phyloP scores from a whole-genome alignment of 345 rosid genomes.

The Boechera retrofracta region DNA sequence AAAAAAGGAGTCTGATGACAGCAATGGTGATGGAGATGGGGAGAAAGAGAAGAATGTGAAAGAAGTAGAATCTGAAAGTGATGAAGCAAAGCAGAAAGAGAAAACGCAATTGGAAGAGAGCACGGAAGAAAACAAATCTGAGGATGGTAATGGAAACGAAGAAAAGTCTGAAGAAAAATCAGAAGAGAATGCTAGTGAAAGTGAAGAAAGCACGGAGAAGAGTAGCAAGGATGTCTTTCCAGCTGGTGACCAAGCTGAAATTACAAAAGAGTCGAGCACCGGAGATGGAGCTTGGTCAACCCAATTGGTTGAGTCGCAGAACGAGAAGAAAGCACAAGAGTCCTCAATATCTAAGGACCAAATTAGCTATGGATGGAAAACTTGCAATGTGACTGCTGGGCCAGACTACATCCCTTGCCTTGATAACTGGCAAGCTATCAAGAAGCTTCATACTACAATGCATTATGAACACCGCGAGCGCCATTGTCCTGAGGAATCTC shows the following conservation, averaged over 20 bases:
- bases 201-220: conserved; percentile 47
- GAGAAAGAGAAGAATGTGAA: conserved; percentile 42
- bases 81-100: conserved; percentile 45
- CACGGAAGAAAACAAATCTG: conserved; percentile 47
- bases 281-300: conserved; percentile 69
- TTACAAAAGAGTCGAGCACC: conserved; percentile 58
- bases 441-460: conserved; percentile 63
- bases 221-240: conserved; percentile 49
- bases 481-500: conserved; percentile 87
- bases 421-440: conserved; percentile 78
- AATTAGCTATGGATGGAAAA: conserved; percentile 61
- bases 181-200: conserved; percentile 33
- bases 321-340: conserved; percentile 72
- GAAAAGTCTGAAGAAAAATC: conserved; percentile 41
- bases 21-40: conserved; percentile 42
- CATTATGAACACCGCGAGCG: conserved; percentile 96
- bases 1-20: conserved; percentile 40
- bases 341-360: conserved; percentile 52
- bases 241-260: conserved; percentile 60
- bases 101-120: conserved; percentile 47
- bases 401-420: conserved; percentile 97
- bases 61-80: conserved; percentile 40
- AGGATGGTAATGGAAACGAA: conserved; percentile 34
- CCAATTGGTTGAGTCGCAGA: conserved; percentile 76
- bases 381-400: conserved; percentile 86